Conservation (phyloP, 2,329 filamentous ascomycete genomes). For the Cryphonectria radicalis region DNA sequence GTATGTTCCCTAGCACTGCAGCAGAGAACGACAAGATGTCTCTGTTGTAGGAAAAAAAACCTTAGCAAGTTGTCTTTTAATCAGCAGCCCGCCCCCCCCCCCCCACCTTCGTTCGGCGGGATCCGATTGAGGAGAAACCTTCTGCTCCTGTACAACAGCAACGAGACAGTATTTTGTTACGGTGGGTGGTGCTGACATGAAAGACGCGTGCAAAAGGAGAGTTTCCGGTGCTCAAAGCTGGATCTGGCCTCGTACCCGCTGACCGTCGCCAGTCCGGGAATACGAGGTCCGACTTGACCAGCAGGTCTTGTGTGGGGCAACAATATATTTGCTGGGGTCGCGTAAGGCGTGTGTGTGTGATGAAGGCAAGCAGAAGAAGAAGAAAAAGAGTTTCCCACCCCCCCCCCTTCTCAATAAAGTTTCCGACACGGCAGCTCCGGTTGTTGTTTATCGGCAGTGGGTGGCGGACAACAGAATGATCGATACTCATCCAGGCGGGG, state of each 20-base stretch:
- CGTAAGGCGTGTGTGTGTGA: background rate
- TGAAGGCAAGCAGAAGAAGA: background rate
- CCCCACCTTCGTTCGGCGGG: background rate
- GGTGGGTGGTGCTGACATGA: background rate
- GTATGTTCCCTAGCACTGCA: background rate
- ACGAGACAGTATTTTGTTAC: background rate
- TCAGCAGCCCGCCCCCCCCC: background rate
- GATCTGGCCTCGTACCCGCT: slow-evolving; percentile 3
- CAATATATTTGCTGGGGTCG: background rate
- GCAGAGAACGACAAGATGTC: background rate
- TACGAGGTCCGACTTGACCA: slow-evolving; percentile 5
- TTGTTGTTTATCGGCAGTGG: background rate
- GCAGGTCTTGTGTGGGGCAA: background rate
- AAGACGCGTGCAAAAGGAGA: slow-evolving; percentile 8
- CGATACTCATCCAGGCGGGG: background rate
- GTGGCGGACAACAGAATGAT: background rate
- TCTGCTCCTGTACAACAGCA: background rate
- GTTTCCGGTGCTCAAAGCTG: background rate
- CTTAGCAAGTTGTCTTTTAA: background rate
- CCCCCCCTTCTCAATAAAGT: background rate
- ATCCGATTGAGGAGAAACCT: background rate
- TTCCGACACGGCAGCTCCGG: background rate
- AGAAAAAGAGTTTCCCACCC: background rate
- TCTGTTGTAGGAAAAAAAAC: background rate
- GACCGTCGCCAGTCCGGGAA: slow-evolving; percentile 2